Conservation (phyloP, 2,329 filamentous ascomycete species). For the Sclerotinia subarctica region DNA sequence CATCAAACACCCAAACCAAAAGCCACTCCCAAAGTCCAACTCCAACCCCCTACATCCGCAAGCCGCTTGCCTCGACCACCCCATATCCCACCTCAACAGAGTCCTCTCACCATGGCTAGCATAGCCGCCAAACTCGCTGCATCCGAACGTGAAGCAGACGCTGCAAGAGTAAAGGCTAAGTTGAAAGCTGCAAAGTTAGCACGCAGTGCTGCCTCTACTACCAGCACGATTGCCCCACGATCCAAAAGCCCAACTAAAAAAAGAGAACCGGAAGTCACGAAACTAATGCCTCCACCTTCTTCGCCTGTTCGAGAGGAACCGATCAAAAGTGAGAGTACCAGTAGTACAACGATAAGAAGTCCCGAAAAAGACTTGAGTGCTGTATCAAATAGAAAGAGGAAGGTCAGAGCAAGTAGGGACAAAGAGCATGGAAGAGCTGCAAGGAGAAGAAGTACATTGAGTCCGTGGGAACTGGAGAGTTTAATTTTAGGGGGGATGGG, state of each 20-base stretch:
- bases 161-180: conserved; percentile 60
- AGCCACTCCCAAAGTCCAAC: conserved; percentile 30
- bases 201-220: conserved; percentile 24
- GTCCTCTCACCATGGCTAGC: conserved; percentile 57
- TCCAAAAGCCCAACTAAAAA: conserved; percentile 14
- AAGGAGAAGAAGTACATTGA: conserved; percentile 70
- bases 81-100: conserved; percentile 45
- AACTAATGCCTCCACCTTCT: conserved; percentile 38
- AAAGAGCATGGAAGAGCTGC: conserved; percentile 46
- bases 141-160: conserved; percentile 61
- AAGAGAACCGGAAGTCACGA: conserved; percentile 24
- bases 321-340: conserved; percentile 18
- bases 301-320: conserved; percentile 29
- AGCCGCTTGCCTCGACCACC: conserved; percentile 35
- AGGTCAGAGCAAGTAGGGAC: conserved; percentile 40
- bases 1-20: conserved; percentile 20
- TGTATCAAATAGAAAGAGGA: conserved; percentile 39
- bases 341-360: conserved; percentile 1
- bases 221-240: neutral
- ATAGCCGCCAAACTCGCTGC: conserved; percentile 63
- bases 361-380: conserved; percentile 21
- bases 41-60: conserved; percentile 22
- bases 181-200: conserved; percentile 51
- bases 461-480: conserved; percentile 69
- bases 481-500: conserved; percentile 48